Evolutionary conservation across 345 rosid genomes (phyloP), one percentile per base, ranked within the genome.

Genomic region (Eucalyptus shirleyi): DNA sequence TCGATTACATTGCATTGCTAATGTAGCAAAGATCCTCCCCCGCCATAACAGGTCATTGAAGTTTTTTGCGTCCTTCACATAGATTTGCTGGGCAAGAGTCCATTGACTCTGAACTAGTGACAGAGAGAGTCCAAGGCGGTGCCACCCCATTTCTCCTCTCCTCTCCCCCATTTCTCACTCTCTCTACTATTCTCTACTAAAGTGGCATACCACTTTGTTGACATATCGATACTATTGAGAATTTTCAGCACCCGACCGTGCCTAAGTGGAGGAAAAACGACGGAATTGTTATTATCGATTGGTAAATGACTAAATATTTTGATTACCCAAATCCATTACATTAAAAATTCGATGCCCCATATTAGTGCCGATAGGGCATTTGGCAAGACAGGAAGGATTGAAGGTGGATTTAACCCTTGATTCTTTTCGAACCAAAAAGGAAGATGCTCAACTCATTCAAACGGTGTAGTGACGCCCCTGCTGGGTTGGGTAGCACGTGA

Each of bases 241-340:
- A 19, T 19, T 3, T 34, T 10, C 1, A 2, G 9, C 8, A 40
- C 47, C 12, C 1, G 3, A 40, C 14, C 9, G 1, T 77, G 47
- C 30, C 9, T 21, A 21, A 40, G 9, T 23, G 1, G 6, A 77
- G 83, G 2, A 77, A 77, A 77, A 21, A 77, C 3, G 16, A 21
- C 0, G 30, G 47, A 77, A 77, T 40, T 21, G 30, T 23, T 2
- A 3, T 21, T 40, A 11, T 23, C 26, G 4, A 21, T 40, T 21
- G 16, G 85, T 21, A 21, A 21, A 40, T 77, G 47, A 34, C 40
- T 72, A 18, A 19, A 72, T 34, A 5, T 3, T n/a, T 34, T 34
- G 45, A 72, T 34, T 19, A 34, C 26, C 4, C 82, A 19, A 72
- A 72, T 37, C 44, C 82, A 32, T 32, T 16, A 37, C 2, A 19